These are phyloP conservation scores for Gynostemma pentaphyllum DNA, from an alignment of 306 rosid genomes.

Conservation along the genomic window DNA sequence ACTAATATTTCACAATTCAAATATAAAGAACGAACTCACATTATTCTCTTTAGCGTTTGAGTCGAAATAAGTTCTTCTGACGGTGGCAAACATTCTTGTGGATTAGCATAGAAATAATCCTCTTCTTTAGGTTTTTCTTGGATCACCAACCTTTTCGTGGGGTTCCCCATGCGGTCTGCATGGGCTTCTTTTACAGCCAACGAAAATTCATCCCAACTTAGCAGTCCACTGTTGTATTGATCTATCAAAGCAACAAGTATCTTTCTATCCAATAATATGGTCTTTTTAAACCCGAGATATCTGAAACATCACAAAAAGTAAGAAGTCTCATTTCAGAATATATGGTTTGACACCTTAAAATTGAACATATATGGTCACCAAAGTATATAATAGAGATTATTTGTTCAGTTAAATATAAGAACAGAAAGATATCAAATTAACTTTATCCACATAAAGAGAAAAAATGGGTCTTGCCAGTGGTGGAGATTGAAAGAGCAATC, in stretches of 20 bases:
- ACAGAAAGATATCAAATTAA: too few relatives aligned
- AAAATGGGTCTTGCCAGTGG: too few relatives aligned
- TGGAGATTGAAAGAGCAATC: too few relatives aligned
- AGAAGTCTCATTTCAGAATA: not conserved
- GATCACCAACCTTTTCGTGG: slow-evolving; percentile 17
- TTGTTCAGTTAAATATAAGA: not conserved
- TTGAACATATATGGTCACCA: not conserved
- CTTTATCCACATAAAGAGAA: too few relatives aligned
- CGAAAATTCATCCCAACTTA: slow-evolving; percentile 34
- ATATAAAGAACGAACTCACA: not conserved
- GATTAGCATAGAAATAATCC: slow-evolving; percentile 32
- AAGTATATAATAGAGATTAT: not conserved
- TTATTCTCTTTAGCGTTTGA: slow-evolving; percentile 2
- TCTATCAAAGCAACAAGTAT: slow-evolving; percentile 20
- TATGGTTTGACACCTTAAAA: not conserved
- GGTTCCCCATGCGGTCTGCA: slow-evolving; percentile 22
- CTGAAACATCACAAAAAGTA: slow-evolving; percentile 1
- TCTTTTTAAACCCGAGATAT: slow-evolving; percentile 27
- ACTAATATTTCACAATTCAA: not conserved
- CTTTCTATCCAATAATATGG: slow-evolving; percentile 17
- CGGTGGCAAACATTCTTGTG: slow-evolving; percentile 33
- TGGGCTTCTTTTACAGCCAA: slow-evolving; percentile 28
- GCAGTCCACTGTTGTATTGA: slow-evolving; percentile 20
- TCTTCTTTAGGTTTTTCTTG: slow-evolving; percentile 30
- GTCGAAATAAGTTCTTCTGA: not conserved